A percentile compares a stretch with the other conserved stretches of the same genome.
Evolutionary conservation across 345 rosid species (phyloP).

Genomic region (Bruguiera sexangula): DNA sequence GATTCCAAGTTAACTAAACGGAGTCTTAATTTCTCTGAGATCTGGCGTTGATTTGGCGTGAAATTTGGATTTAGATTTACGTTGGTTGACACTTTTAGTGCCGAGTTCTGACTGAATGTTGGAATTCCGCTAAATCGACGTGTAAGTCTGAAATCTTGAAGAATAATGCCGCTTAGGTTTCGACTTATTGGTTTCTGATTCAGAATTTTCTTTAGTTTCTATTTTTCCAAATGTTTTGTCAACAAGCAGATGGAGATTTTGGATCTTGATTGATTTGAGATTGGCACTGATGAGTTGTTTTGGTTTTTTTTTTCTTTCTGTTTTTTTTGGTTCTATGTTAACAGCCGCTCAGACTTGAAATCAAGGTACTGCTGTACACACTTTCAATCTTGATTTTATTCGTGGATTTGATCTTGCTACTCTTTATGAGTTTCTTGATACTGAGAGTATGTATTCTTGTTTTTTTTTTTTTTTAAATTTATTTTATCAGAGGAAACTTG

Average conservation of each 20-base stretch:
- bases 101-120: background rate
- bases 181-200: background rate
- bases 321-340: background rate
- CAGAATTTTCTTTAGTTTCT: background rate
- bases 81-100: background rate
- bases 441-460: background rate
- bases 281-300: slow-evolving; percentile 10
- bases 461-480: background rate
- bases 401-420: background rate
- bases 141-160: background rate
- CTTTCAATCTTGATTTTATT: slow-evolving; percentile 1
- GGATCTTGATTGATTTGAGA: background rate
- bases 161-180: background rate
- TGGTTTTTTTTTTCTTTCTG: background rate
- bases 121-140: background rate
- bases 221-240: background rate
- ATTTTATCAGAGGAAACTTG: slow-evolving; percentile 44
- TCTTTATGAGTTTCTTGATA: background rate
- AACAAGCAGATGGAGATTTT: no score
- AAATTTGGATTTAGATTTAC: background rate
- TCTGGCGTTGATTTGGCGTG: slow-evolving; percentile 7
- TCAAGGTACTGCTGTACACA: slow-evolving; percentile 31
- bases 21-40: slow-evolving; percentile 6
- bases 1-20: background rate
- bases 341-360: slow-evolving; percentile 59